These are phyloP conservation scores for Phascolomyces articulosus DNA, from an alignment of 371 early-diverging fungal genomes.

Conservation along the genomic window DNA sequence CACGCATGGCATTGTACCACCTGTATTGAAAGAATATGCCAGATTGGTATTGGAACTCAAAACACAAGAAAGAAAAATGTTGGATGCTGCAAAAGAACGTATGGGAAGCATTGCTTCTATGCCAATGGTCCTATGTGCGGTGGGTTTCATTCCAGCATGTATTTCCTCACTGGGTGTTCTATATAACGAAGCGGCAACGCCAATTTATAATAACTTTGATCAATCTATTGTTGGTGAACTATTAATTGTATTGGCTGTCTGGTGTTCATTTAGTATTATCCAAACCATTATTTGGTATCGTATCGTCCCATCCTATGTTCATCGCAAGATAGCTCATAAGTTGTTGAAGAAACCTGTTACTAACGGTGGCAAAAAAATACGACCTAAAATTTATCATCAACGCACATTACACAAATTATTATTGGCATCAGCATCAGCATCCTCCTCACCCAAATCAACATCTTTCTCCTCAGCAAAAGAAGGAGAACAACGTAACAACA, in stretches of 20 bases:
- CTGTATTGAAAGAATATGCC: not conserved
- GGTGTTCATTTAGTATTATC: not conserved
- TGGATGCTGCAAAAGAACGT: not conserved
- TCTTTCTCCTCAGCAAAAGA: no score
- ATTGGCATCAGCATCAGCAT: no score
- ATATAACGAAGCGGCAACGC: not conserved
- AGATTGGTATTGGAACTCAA: not conserved
- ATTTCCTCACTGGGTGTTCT: not conserved
- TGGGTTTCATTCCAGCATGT: not conserved
- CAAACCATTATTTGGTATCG: conserved; percentile 1
- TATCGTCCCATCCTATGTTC: not conserved
- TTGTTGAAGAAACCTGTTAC: not conserved
- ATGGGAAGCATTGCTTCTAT: not conserved
- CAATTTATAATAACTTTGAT: not conserved
- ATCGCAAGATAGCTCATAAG: not conserved
- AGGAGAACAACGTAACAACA: no score
- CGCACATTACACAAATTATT: not conserved
- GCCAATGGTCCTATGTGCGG: not conserved
- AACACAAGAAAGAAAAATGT: not conserved
- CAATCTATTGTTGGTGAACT: not conserved
- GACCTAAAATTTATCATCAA: not conserved
- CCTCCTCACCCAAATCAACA: no score
- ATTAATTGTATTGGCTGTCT: not conserved
- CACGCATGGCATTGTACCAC: not conserved
- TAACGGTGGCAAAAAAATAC: not conserved